These are phyloP conservation scores for Aurantiochytrium sp. DNA, from an alignment of 108 stramenopile species.

Conservation along the genomic window DNA sequence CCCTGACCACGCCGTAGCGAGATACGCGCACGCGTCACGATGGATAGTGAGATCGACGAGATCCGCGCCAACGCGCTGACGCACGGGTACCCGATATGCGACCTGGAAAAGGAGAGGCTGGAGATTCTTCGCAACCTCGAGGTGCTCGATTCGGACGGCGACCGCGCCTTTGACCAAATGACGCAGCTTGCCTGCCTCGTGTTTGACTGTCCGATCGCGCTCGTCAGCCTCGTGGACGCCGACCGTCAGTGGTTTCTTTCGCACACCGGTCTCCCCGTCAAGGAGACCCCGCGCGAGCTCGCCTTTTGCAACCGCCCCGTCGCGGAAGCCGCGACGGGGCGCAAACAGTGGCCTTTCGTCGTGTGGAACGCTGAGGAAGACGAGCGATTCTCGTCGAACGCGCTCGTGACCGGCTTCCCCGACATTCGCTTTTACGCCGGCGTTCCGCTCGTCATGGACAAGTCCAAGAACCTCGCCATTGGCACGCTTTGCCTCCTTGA, in stretches of 20 bases:
- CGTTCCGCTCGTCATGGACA: conserved; percentile 65
- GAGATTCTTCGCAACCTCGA: neutral
- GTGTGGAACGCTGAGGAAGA: conserved; percentile 66
- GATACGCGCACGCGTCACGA: no score
- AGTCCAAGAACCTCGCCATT: conserved; percentile 57
- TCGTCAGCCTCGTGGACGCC: conserved; percentile 67
- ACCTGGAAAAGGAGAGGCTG: conserved; percentile 15
- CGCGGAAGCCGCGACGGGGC: conserved; percentile 47
- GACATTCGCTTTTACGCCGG: conserved; percentile 78
- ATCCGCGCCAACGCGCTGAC: neutral
- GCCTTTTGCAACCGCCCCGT: conserved; percentile 79
- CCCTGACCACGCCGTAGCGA: no score
- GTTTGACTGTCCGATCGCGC: conserved; percentile 67
- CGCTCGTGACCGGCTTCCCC: conserved; percentile 65
- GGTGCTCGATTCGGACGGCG: conserved; percentile 60
- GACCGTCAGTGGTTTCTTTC: conserved; percentile 73
- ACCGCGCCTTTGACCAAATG: conserved; percentile 63
- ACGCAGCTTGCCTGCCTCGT: conserved; percentile 57
- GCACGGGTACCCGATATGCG: neutral
- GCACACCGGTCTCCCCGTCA: conserved; percentile 62
- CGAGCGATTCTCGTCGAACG: conserved; percentile 59
- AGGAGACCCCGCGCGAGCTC: conserved; percentile 69
- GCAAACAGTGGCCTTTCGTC: conserved; percentile 49
- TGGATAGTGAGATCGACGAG: no score
- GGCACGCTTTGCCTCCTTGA: conserved; percentile 77